phyloP scores from a whole-genome alignment of 495 filamentous ascomycete genomes.

The Hypoxylon lienhwacheense region DNA sequence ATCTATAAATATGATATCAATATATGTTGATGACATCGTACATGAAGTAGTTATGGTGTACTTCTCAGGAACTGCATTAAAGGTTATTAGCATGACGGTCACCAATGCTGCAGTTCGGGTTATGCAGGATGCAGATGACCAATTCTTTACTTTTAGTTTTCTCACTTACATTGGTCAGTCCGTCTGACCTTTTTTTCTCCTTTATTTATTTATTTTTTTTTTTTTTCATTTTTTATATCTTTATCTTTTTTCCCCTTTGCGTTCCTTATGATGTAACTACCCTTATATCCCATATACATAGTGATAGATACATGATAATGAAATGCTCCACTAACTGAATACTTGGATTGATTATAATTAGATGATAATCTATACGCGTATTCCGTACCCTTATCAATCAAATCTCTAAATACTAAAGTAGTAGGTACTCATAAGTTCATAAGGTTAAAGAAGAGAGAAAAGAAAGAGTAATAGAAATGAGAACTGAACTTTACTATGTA shows the following conservation, averaged over 20 bases:
- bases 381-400: no score
- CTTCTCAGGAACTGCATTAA: background rate
- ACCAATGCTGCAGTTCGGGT: slow-evolving; percentile 2
- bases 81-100: background rate
- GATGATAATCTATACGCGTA: no score
- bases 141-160: slow-evolving; percentile 2
- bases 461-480: background rate
- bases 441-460: background rate
- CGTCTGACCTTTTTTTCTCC: slow-evolving; percentile 18
- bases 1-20: background rate
- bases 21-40: background rate
- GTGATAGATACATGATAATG: no score
- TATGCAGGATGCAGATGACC: slow-evolving; percentile 14
- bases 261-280: no score
- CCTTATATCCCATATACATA: no score
- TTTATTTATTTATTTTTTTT: background rate
- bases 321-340: no score
- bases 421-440: no score
- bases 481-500: background rate
- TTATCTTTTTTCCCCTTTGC: background rate
- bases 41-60: background rate
- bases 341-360: no score
- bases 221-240: background rate
- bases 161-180: slow-evolving; percentile 16
- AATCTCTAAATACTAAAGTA: no score